Evolutionary conservation across 352 stramenopile genomes (phyloP), one percentile per base, ranked within the genome.

Genomic region (Aphanomyces invadans): DNA sequence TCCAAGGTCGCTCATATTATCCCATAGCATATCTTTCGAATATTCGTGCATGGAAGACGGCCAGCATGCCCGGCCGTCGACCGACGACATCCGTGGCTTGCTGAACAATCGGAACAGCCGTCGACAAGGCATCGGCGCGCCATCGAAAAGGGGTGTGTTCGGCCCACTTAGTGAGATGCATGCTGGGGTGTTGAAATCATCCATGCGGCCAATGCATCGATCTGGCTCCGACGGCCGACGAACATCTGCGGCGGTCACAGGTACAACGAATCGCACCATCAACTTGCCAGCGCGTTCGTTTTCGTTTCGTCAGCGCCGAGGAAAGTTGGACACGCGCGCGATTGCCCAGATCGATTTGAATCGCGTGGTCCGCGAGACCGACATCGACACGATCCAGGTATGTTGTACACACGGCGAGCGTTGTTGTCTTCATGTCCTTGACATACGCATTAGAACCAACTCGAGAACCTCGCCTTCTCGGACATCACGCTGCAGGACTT

Each of bases 401-500:
- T 29, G 25, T 23, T 23, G 33, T 52, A 51, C 25, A 2, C 3
- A 64, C 21, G 28, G n/a, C n/a, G n/a, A n/a, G n/a, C n/a, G n/a
- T 32, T 26, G 17, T 3, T 59, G 42, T 31, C 4, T 21, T 39
- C 5, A 4, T 9, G 0, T 19, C 29, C 0, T 39, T 68, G 9
- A 29, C 25, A 54, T 42, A 11, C 17, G 11, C 15, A 23, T 1
- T 69, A 78, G 71, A 73, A 70, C 3, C 82, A 91, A 63, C 29
- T 93, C 38, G 84, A 93, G 62, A 93, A 93, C 70, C 38, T 93
- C 29, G 75, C 81, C 1, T 93, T 93, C 67, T 78, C 84, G 15
- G 84, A 93, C 60, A 80, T 93, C 25, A 91, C 84, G 5, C 52
- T 90, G 29, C 82, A 93, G 15, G 84, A 93, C 33, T 81, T 93